Evolutionary conservation across 208 protist genomes (phyloP).

Genomic region (Acanthamoeba triangularis): DNA sequence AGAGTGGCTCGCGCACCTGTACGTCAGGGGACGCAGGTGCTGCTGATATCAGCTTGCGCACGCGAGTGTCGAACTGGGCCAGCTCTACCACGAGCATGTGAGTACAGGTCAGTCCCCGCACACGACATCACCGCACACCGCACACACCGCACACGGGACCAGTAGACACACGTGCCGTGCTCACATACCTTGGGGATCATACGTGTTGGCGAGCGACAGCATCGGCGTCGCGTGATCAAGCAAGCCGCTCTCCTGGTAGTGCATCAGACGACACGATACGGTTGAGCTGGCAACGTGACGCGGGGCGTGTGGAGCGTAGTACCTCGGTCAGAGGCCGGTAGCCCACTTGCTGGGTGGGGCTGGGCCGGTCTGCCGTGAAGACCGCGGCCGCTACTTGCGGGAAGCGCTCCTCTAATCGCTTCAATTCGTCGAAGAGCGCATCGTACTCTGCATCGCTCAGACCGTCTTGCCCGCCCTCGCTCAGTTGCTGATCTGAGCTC

Average conservation of each 20-base stretch:
- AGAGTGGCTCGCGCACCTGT: neutral
- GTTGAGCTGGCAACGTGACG: neutral
- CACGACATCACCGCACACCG: neutral
- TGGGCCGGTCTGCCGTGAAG: neutral
- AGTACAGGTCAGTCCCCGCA: neutral
- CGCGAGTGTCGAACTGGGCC: conserved; percentile 52
- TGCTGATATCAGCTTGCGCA: conserved; percentile 34
- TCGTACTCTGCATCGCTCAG: conserved; percentile 61
- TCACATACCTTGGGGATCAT: conserved; percentile 23
- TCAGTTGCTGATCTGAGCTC: neutral
- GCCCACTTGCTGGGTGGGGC: conserved; percentile 36
- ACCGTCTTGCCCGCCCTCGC: neutral
- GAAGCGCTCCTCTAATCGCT: neutral
- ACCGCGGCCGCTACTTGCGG: neutral
- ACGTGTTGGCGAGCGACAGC: conserved; percentile 75
- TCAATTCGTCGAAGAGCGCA: conserved; percentile 71
- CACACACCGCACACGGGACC: neutral
- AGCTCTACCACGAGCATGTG: neutral
- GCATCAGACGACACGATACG: neutral
- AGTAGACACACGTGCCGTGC: neutral
- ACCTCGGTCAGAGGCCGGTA: neutral
- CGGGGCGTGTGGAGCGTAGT: neutral
- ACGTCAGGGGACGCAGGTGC: neutral
- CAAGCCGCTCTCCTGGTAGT: neutral
- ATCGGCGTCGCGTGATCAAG: conserved; percentile 60